phyloP scores from a whole-genome alignment of 768 basidiomycete species.

The Phanerochaete carnosa region DNA sequence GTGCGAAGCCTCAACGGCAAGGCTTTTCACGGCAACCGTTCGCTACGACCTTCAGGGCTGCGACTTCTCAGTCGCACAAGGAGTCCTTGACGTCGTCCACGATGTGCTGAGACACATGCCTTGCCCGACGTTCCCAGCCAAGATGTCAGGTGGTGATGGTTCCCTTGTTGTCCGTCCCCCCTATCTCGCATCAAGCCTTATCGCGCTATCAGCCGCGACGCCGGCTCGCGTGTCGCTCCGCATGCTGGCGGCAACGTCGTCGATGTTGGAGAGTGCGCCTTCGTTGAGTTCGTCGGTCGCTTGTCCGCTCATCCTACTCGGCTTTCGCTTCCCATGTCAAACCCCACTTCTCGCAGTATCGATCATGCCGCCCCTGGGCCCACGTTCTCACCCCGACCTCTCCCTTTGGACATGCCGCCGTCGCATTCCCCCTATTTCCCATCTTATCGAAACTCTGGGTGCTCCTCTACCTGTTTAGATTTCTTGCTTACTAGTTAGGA shows the following conservation, averaged over 20 bases:
- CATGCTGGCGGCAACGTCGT: background rate
- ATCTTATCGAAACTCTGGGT: background rate
- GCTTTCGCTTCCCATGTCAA: background rate
- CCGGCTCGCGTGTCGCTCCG: background rate
- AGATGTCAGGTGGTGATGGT: slow-evolving; percentile 2
- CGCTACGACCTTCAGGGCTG: background rate
- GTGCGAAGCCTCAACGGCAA: background rate
- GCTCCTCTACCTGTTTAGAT: background rate
- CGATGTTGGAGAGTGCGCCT: background rate
- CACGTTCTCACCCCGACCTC: background rate
- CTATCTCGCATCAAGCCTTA: slow-evolving; percentile 11
- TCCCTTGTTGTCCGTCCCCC: background rate
- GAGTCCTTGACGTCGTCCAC: background rate
- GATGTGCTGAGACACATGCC: background rate
- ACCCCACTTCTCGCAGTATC: background rate
- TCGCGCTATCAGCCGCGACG: slow-evolving; percentile 10
- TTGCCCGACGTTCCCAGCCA: slow-evolving; percentile 2
- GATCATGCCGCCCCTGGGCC: background rate
- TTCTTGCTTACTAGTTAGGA: background rate
- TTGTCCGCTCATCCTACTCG: background rate
- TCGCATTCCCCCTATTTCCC: background rate
- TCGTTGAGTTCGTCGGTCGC: too few species aligned
- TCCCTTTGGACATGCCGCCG: background rate
- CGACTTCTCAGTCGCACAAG: background rate
- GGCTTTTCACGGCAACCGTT: background rate